Evolutionary conservation across 2,329 filamentous ascomycete genomes (phyloP), one percentile per base, ranked within the genome.

Genomic region (Cladosporium colombiae): DNA sequence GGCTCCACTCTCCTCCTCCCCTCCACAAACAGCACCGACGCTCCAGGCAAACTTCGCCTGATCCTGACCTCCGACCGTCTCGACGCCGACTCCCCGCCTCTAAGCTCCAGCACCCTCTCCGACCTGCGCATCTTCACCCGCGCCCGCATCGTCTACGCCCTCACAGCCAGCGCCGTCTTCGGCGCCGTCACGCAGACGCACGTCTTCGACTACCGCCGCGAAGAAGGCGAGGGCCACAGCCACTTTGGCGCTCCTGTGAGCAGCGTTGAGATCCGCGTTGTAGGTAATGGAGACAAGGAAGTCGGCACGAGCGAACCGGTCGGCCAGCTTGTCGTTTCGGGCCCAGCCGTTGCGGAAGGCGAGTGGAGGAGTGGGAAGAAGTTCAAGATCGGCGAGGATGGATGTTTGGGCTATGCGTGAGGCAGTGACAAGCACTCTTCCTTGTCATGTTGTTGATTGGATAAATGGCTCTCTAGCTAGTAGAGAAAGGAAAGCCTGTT

Each of bases 101-200:
- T 98, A 14, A 90, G 86, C 49, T 88, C 90, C 3, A 79, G 85
- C 25, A 86, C 89, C 60, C 83, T 98, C 49, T 92, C 91, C 0
- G 92, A 97, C 74, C 80, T 98, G 65, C 88, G 93, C 55, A 85
- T 96, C 62, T 91, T 93, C 77, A 91, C 91, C 1, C 87, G 90
- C 31, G 89, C 92, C 1, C 87, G 92, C 61, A 83, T 97, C 65
- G 84, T 96, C 60, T 97, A 98, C 77, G 93, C 93, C 3, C 83
- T 99, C 64, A 91, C 92, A 21, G 88, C 91, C 0, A 83, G 92
- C 27, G 86, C 87, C 67, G 91, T 98, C n/a, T 94, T 93, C 2
- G 95, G 95, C 44, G 90, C 93, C 0, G 86, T 96, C n/a, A 83
- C 90, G 1, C 94, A 98, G 80, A 96, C 91, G 8, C 89, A 91